Base-by-base conservation (phyloP, 345 rosid genomes). In the Ricinus communis region DNA sequence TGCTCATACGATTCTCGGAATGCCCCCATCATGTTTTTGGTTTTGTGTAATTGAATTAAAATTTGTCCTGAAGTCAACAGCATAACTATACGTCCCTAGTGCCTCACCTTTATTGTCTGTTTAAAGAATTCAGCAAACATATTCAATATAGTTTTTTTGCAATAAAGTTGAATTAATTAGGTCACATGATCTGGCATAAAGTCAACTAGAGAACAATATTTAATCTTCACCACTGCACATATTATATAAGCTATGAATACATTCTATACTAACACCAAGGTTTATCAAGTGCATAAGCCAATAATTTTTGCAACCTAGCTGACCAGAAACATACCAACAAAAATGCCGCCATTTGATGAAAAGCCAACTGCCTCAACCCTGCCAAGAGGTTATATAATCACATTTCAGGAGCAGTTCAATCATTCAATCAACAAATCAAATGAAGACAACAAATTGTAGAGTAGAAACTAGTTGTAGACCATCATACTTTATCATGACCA, bases 1-100 rank as follows among this genome's bases (percentile, higher is more conserved):
- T 19, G 8, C 19, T 16, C 54, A 8, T 4, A 11, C 68, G 73
- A 81, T 87, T 89, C 90, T 84, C 85, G 77, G 86, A 66, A 31
- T 10, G 36, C 38, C 50, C 46, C 43, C 21, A 19, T 33, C 11
- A 36, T 3, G 14, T 43, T 43, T 43, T 43, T 43, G 47, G 30
- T 24, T 21, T 22, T 53, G n/a, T 55, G 18, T 1, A 4, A 19
- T 21, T 24, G 27, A 38, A 62, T n/a, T 38, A 62, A 40, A 12
- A 18, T 57, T 36, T 62, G 27, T 12, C 18, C 22, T 50, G 54
- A 18, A 18, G 54, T 50, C 54, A 18, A 50, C 54, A 5, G 10
- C 1, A 50, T 22, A 18, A 50, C 5, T 46, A 11, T 4, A 46
- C 10, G 50, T 11, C 50, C 50, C 14, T 3, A 46, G n/a, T 46